Conservation (phyloP, 2,329 filamentous ascomycete genomes). For the Sporothrix globosa region DNA sequence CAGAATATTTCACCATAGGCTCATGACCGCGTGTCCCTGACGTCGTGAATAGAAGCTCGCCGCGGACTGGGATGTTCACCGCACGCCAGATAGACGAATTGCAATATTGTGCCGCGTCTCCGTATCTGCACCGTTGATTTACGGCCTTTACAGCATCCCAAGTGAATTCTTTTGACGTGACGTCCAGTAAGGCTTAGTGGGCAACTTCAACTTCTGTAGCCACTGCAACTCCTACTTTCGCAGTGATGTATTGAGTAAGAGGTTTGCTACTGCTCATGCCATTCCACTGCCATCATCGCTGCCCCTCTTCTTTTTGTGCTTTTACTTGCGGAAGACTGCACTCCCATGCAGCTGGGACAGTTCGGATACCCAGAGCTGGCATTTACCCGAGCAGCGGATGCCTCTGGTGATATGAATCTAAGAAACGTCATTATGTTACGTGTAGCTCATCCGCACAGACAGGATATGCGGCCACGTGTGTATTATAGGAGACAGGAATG, state of each 20-base stretch:
- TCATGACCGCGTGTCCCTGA: too few species aligned
- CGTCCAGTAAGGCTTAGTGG: not conserved
- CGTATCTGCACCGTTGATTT: not conserved
- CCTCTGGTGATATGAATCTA: not conserved
- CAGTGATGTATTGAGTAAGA: too few species aligned
- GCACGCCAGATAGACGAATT: not conserved
- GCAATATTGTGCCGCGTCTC: slow-evolving; percentile 18
- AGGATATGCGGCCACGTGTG: too few species aligned
- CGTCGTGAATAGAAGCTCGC: not conserved
- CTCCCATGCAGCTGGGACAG: not conserved
- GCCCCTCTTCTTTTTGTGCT: too few species aligned
- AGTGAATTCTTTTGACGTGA: not conserved
- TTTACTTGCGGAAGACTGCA: too few species aligned
- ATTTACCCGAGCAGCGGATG: not conserved
- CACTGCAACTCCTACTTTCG: not conserved
- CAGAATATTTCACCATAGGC: slow-evolving; percentile 4
- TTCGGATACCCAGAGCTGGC: not conserved
- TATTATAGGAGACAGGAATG: not conserved
- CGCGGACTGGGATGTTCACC: too few species aligned
- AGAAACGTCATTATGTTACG: too few species aligned
- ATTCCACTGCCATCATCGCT: too few species aligned
- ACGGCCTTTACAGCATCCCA: not conserved
- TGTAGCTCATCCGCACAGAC: too few species aligned
- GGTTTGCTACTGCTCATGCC: too few species aligned
- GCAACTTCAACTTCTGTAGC: not conserved